Evolutionary conservation across 2,329 filamentous ascomycete genomes (phyloP), one percentile per base, ranked within the genome.

Genomic region (Parastagonospora avenae): DNA sequence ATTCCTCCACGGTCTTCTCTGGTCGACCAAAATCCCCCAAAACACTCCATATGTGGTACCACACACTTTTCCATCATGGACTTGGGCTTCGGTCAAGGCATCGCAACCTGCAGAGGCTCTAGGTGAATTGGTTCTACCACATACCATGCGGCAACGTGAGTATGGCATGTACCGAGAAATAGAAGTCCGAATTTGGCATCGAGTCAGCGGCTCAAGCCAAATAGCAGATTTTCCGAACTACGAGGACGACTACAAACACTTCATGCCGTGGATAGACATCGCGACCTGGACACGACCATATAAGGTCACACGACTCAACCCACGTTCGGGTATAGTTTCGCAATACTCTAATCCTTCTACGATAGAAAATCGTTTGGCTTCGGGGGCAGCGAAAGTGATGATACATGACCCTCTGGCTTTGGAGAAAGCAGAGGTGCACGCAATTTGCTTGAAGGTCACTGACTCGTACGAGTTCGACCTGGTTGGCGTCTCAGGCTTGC

Each of bases 251-350:
- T 45, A 45, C 19, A 37, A 36, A 11, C n/a, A 24, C 15, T 45
- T 37, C 32, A 28, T 4, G 7, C 42, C 42, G 1, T 45, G 42
- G 42, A 9, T 45, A 11, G 42, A 45, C 12, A 30, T 45, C 42
- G 29, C 31, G 4, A 45, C 42, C 5, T 45, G 42, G 42, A n/a
- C 15, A 1, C 16, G 16, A 14, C 7, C 5, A 37, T 30, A n/a
- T 19, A 15, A 9, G 1, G 24, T 37, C 12, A 28, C n/a, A n/a
- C n/a, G n/a, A n/a, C n/a, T n/a, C n/a, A n/a, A n/a, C n/a, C n/a
- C n/a, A n/a, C n/a, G n/a, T n/a, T n/a, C n/a, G n/a, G n/a, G n/a
- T n/a, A n/a, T n/a, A n/a, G n/a, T n/a, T n/a, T n/a, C n/a, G n/a
- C n/a, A n/a, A n/a, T n/a, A n/a, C n/a, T n/a, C n/a, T n/a, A n/a